Percentiles rank a stretch among this genome's conserved stretches.
phyloP scores from a whole-genome alignment of 2,329 filamentous ascomycete genomes.

The Dissoconium aciculare region DNA sequence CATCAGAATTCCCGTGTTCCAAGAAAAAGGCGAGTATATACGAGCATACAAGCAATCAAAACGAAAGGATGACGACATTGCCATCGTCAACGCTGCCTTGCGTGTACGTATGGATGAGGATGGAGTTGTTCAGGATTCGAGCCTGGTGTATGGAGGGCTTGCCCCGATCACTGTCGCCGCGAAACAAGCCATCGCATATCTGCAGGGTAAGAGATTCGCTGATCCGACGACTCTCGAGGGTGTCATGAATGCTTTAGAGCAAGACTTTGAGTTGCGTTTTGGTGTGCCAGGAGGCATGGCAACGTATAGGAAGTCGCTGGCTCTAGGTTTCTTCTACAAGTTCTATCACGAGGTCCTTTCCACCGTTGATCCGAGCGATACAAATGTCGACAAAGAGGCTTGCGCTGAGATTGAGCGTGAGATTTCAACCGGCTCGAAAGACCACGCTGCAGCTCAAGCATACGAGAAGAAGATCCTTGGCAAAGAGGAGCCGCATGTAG shows the following conservation, averaged over 20 bases:
- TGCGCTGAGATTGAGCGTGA: constrained; percentile 72
- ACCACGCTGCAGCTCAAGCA: constrained; percentile 55
- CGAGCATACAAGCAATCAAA: constrained; percentile 93
- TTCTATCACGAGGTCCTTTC: constrained; percentile 84
- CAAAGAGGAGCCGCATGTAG: constrained; percentile 72
- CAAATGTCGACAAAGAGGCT: constrained; percentile 53
- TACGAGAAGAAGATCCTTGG: constrained; percentile 76
- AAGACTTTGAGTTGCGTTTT: constrained; percentile 77
- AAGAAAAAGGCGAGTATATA: constrained; percentile 65
- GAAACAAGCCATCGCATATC: constrained; percentile 57
- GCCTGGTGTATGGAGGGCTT: constrained; percentile 89
- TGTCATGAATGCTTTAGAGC: constrained; percentile 73
- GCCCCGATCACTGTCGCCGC: constrained; percentile 81
- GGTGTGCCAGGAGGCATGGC: constrained; percentile 96
- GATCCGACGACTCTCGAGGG: constrained; percentile 76
- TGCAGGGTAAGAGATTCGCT: constrained; percentile 64
- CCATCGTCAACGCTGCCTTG: constrained; percentile 82
- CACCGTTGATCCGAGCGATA: constrained; percentile 36
- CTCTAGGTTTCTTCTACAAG: constrained; percentile 87
- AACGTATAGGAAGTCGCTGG: constrained; percentile 80
- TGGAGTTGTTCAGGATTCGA: constrained; percentile 56
- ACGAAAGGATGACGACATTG: constrained; percentile 94
- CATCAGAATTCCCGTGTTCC: constrained; percentile 68
- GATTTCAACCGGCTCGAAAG: constrained; percentile 67
- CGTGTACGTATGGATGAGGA: constrained; percentile 55